These are phyloP conservation scores for Cordyceps farinosa DNA, from an alignment of 2,329 filamentous ascomycete species.

Conservation along the genomic window DNA sequence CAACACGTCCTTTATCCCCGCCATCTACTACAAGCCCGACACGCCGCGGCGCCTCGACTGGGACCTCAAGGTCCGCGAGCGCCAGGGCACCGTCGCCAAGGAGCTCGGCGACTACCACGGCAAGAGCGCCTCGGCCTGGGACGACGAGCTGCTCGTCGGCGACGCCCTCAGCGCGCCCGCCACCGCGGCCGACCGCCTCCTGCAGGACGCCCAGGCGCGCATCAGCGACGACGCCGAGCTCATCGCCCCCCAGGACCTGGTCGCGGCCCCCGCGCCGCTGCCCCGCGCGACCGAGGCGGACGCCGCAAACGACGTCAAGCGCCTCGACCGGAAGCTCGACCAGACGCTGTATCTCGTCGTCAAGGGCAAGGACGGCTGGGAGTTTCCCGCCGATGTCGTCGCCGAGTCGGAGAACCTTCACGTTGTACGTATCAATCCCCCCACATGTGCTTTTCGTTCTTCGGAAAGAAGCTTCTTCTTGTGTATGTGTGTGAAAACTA, in stretches of 20 bases:
- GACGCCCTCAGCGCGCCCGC: slow-evolving; percentile 63
- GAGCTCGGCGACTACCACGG: slow-evolving; percentile 85
- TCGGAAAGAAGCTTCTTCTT: too few species aligned
- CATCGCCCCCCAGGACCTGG: slow-evolving; percentile 55
- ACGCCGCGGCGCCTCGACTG: slow-evolving; percentile 83
- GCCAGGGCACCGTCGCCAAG: slow-evolving; percentile 68
- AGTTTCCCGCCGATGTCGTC: slow-evolving; percentile 73
- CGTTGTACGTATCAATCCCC: slow-evolving; percentile 57
- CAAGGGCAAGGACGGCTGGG: slow-evolving; percentile 72
- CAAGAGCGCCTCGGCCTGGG: slow-evolving; percentile 69
- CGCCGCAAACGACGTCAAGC: slow-evolving; percentile 65
- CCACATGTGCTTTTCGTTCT: not conserved
- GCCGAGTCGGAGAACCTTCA: slow-evolving; percentile 72
- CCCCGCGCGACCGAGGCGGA: slow-evolving; percentile 76
- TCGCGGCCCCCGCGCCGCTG: slow-evolving; percentile 67
- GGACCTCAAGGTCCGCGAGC: slow-evolving; percentile 78
- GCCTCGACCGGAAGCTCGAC: slow-evolving; percentile 75
- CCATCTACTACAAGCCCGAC: slow-evolving; percentile 92
- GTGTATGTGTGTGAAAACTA: not conserved
- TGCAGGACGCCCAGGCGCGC: slow-evolving; percentile 69
- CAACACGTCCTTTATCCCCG: slow-evolving; percentile 78
- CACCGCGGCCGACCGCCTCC: slow-evolving; percentile 62
- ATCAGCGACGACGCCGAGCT: slow-evolving; percentile 59
- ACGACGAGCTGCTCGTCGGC: slow-evolving; percentile 82
- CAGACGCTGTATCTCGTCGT: slow-evolving; percentile 86